phyloP scores from a whole-genome alignment of 805 yeast genomes.

The Candida broadrunensis region DNA sequence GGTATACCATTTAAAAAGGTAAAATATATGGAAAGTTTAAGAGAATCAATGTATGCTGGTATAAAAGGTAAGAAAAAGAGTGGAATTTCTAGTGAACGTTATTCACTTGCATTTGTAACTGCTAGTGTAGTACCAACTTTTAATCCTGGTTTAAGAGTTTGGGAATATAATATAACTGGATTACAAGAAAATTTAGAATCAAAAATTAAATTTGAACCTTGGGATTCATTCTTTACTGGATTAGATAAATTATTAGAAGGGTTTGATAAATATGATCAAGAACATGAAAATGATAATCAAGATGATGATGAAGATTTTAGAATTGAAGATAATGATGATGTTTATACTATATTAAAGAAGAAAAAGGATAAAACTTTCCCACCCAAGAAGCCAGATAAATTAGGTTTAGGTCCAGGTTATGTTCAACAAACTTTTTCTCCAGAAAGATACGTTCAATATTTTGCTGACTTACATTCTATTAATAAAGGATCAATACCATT shows the following conservation, averaged over 20 bases:
- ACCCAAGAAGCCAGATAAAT: slow-evolving; percentile 50
- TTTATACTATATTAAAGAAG: slow-evolving; percentile 1
- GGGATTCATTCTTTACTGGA: slow-evolving; percentile 57
- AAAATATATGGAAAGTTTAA: slow-evolving; percentile 54
- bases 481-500: slow-evolving; percentile 48
- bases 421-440: slow-evolving; percentile 72
- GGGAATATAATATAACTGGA: slow-evolving; percentile 79
- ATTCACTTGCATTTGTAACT: slow-evolving; percentile 65
- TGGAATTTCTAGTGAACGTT: slow-evolving; percentile 51
- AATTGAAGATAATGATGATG: not conserved
- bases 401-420: slow-evolving; percentile 74
- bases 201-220: slow-evolving; percentile 37
- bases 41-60: slow-evolving; percentile 51
- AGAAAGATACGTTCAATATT: slow-evolving; percentile 68
- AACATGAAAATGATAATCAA: slow-evolving; percentile 15
- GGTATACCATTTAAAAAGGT: slow-evolving; percentile 70
- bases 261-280: slow-evolving; percentile 24
- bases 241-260: slow-evolving; percentile 35
- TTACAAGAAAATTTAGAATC: slow-evolving; percentile 23
- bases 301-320: not conserved
- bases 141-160: slow-evolving; percentile 77
- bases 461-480: slow-evolving; percentile 54
- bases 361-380: slow-evolving; percentile 61
- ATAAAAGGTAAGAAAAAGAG: slow-evolving; percentile 44
- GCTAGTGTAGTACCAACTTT: slow-evolving; percentile 82